phyloP scores from a whole-genome alignment of 2,329 filamentous ascomycete species.

The Aspergillus sp. region DNA sequence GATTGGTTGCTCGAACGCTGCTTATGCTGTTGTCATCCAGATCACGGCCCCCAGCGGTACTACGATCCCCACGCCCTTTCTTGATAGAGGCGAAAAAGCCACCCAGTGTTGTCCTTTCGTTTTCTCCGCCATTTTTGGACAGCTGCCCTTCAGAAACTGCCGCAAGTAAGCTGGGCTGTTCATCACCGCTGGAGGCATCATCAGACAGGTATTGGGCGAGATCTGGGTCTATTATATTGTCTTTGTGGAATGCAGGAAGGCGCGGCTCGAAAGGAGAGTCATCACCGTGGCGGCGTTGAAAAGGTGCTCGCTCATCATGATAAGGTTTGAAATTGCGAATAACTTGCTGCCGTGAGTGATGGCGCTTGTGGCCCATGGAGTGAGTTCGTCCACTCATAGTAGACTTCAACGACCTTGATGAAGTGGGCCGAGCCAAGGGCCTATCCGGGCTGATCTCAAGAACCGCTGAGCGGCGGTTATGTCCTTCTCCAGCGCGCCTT shows the following conservation, averaged over 20 bases:
- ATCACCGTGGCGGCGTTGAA: conserved; percentile 72
- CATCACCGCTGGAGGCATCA: conserved; percentile 85
- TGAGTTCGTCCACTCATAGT: conserved; percentile 68
- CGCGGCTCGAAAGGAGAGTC: conserved; percentile 65
- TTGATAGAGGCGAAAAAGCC: conserved; percentile 71
- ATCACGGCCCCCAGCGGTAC: conserved; percentile 68
- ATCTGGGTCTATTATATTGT: conserved; percentile 98
- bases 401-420: conserved; percentile 83
- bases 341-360: conserved; percentile 84
- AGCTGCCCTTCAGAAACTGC: conserved; percentile 67
- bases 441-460: conserved; percentile 86
- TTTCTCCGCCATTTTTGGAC: conserved; percentile 65
- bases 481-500: conserved; percentile 67
- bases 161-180: conserved; percentile 81
- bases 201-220: conserved; percentile 95
- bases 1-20: conserved; percentile 58
- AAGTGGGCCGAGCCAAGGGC: conserved; percentile 80
- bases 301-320: conserved; percentile 80
- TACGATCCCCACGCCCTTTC: conserved; percentile 79
- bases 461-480: conserved; percentile 80
- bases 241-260: conserved; percentile 91
- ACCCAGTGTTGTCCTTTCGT: conserved; percentile 71
- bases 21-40: conserved; percentile 63
- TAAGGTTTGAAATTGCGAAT: conserved; percentile 71
- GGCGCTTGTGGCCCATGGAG: conserved; percentile 78